A percentile compares a stretch with the other conserved stretches of the same genome.
phyloP scores from a whole-genome alignment of 2,329 filamentous ascomycete genomes.

The Hypoxylon sp. region DNA sequence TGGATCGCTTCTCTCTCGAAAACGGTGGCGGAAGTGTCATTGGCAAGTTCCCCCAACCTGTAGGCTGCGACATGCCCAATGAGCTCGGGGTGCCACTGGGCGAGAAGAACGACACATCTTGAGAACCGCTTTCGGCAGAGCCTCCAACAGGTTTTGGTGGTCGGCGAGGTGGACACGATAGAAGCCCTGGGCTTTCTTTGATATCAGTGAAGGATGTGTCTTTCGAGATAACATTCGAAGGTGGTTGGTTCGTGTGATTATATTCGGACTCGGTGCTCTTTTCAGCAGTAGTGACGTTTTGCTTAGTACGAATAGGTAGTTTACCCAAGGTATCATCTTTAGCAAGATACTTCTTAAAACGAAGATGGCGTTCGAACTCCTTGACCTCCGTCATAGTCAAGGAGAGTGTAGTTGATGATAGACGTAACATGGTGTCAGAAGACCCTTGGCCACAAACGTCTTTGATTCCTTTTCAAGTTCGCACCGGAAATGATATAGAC shows the following conservation, averaged over 20 bases:
- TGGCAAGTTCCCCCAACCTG: conserved; percentile 37
- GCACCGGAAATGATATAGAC: background rate
- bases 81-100: conserved; percentile 43
- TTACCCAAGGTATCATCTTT: conserved; percentile 46
- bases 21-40: conserved; percentile 52
- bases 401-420: conserved; percentile 58
- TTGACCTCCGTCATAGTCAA: conserved; percentile 61
- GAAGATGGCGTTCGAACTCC: conserved; percentile 56
- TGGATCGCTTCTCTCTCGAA: conserved; percentile 48
- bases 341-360: conserved; percentile 55
- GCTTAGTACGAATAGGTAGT: conserved; percentile 42
- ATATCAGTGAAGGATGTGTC: conserved; percentile 21
- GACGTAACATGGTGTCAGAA: conserved; percentile 59
- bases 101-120: conserved; percentile 39
- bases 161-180: conserved; percentile 38
- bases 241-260: conserved; percentile 27
- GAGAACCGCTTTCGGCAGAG: conserved; percentile 38
- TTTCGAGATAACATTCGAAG: conserved; percentile 27
- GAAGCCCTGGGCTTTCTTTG: conserved; percentile 38
- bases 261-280: conserved; percentile 34
- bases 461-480: background rate
- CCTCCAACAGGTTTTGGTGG: conserved; percentile 33
- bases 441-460: background rate
- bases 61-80: conserved; percentile 31
- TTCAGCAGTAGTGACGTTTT: conserved; percentile 11